Evolutionary conservation across 495 filamentous ascomycete genomes (phyloP).

Genomic region (Pyronema domesticum): DNA sequence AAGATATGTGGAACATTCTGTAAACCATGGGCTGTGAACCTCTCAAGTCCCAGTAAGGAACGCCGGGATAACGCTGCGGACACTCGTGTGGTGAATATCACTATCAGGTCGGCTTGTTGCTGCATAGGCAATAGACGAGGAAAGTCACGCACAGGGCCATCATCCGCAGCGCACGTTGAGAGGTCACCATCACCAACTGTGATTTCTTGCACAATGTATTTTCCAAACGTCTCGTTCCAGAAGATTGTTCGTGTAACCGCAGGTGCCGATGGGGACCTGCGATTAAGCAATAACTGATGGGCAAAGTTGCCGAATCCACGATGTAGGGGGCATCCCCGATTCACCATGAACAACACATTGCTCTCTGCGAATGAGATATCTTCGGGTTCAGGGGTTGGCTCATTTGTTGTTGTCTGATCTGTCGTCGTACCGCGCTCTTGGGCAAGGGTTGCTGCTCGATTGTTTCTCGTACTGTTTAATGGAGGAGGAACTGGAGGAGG

Average conservation of each 20-base stretch:
- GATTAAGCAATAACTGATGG: not conserved
- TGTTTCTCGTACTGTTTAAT: no score
- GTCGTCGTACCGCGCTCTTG: no score
- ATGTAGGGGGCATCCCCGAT: not conserved
- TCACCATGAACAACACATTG: constrained; percentile 3
- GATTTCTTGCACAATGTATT: constrained; percentile 1
- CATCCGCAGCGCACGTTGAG: not conserved
- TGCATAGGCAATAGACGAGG: not conserved
- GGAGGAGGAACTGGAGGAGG: not conserved
- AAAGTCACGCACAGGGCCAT: not conserved
- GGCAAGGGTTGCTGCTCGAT: no score
- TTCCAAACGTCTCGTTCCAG: not conserved
- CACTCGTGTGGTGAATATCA: not conserved
- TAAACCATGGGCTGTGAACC: not conserved
- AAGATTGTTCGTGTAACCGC: not conserved
- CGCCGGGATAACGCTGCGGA: not conserved
- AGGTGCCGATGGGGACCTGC: not conserved
- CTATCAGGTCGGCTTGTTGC: not conserved
- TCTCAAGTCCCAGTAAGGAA: not conserved
- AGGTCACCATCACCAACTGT: not conserved
- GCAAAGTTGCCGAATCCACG: not conserved
- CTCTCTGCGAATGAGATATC: not conserved
- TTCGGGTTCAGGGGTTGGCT: not conserved
- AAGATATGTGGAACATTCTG: not conserved
- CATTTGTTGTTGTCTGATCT: not conserved